phyloP scores from a whole-genome alignment of 495 filamentous ascomycete genomes.

The Lepraria neglecta region DNA sequence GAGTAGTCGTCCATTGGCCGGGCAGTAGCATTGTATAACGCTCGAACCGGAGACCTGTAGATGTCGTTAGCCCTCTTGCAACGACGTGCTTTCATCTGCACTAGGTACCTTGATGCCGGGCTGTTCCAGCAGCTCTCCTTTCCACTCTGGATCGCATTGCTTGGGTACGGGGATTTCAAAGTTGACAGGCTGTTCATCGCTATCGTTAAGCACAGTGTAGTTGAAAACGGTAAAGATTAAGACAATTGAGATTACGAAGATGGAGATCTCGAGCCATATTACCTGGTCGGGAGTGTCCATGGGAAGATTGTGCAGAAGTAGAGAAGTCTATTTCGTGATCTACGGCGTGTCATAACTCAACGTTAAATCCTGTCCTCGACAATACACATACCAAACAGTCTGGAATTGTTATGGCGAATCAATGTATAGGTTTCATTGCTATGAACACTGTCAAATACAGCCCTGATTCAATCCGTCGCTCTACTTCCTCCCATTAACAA shows the following conservation, averaged over 20 bases:
- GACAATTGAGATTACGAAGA: conserved; percentile 23
- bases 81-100: conserved; percentile 3
- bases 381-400: not conserved
- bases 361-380: not conserved
- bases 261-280: conserved; percentile 15
- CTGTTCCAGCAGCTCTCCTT: conserved; percentile 57
- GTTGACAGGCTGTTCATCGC: conserved; percentile 45
- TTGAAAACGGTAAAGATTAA: conserved; percentile 23
- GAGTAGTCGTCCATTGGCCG: conserved; percentile 78
- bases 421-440: no score
- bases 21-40: conserved; percentile 79
- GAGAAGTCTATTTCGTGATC: not conserved
- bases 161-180: conserved; percentile 55
- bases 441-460: no score
- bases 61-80: conserved; percentile 13
- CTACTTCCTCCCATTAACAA: conserved; percentile 1
- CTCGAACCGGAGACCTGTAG: conserved; percentile 46
- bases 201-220: conserved; percentile 24
- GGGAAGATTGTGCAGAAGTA: not conserved
- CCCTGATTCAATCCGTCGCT: not conserved
- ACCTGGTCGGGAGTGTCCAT: conserved; percentile 12
- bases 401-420: no score
- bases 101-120: conserved; percentile 45
- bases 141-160: conserved; percentile 48
- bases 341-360: not conserved